Percentiles rank a stretch among this genome's conserved stretches.
Conservation (phyloP, 2,329 filamentous ascomycete genomes). For the Fusarium sp. region DNA sequence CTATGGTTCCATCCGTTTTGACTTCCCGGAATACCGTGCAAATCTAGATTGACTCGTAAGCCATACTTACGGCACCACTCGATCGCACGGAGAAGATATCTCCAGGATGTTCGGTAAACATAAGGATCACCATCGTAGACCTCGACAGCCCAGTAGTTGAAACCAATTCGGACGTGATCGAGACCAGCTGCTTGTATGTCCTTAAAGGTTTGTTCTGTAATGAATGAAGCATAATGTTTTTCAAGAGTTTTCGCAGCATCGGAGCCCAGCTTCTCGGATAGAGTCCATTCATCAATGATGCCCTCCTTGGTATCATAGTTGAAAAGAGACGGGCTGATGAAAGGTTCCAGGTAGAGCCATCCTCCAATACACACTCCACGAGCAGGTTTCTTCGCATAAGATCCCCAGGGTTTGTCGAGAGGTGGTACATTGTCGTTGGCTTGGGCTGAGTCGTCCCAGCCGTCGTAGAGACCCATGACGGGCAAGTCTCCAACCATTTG, state of each 20-base stretch:
- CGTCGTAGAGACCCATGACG: constrained; percentile 85
- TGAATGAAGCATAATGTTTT: constrained; percentile 88
- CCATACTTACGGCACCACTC: constrained; percentile 95
- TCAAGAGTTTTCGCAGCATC: constrained; percentile 77
- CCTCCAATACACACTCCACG: constrained; percentile 93
- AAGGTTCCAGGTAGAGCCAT: constrained; percentile 93
- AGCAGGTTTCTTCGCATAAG: constrained; percentile 81
- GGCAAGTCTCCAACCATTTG: constrained; percentile 86
- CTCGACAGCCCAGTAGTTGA: constrained; percentile 92
- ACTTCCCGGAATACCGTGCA: constrained; percentile 90
- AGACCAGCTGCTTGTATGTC: constrained; percentile 89
- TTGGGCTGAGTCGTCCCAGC: constrained; percentile 84
- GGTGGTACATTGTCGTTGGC: constrained; percentile 85
- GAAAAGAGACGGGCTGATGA: constrained; percentile 95
- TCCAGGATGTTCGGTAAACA: constrained; percentile 86
- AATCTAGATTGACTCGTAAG: constrained; percentile 88
- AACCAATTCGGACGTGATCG: constrained; percentile 96
- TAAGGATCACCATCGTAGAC: constrained; percentile 90
- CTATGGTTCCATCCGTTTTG: constrained; percentile 99
- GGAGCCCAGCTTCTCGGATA: constrained; percentile 75
- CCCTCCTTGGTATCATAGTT: constrained; percentile 68
- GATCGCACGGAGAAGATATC: constrained; percentile 90
- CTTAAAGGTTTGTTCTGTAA: constrained; percentile 83
- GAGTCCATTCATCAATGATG: constrained; percentile 89
- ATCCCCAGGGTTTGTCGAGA: constrained; percentile 77